Base-by-base conservation (phyloP, 768 basidiomycete genomes). In the Amanita polypyramis region DNA sequence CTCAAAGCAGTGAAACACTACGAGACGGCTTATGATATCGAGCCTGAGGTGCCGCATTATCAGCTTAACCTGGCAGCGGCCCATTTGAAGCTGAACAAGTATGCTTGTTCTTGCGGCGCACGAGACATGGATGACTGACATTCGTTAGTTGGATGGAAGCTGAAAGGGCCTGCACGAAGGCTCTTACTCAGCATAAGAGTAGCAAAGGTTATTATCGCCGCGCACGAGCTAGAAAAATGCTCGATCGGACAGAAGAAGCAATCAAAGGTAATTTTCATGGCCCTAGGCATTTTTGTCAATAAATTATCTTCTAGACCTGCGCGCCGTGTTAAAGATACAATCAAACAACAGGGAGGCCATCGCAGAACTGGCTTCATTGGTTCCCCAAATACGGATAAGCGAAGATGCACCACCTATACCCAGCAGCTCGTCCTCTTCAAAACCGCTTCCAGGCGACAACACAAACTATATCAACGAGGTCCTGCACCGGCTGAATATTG, bases 31-130 rank as follows among this genome's bases (percentile, higher is more conserved):
- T 69, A 79, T 57, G 55, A 67, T 5, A 80, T 82, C 36, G 84
- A 86, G 55, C 75, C 82, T 2, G 85, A 86, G 58, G 60, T 86
- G 52, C 82, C 85, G 0, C 77, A 82, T 55, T 87, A 87, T 55
- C 79, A 84, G 56, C 73, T 86, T 30, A 87, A 87, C 56, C 70
- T 86, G 20, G 85, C 85, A 2, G 83, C 83, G 1, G 84, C 85
- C 0, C 71, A 85, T 59, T 60, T 87, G 30, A 87, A 87, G 57
- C 62, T 86, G 40, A 67, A 69, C 62, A 76, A 81, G 85, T 87
- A 61, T 50, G 80, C 65, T 36, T 15, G 6, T 40, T 27, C 17
- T 55, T 47, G 50, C 54, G 1, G 19, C 12, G 11, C 15, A 33
- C 7, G 17, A 34, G 3, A 20, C 25, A 38, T 29, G 47, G 29